Base-by-base conservation (phyloP, 2,329 filamentous ascomycete species). In the Colletotrichum salicis region DNA sequence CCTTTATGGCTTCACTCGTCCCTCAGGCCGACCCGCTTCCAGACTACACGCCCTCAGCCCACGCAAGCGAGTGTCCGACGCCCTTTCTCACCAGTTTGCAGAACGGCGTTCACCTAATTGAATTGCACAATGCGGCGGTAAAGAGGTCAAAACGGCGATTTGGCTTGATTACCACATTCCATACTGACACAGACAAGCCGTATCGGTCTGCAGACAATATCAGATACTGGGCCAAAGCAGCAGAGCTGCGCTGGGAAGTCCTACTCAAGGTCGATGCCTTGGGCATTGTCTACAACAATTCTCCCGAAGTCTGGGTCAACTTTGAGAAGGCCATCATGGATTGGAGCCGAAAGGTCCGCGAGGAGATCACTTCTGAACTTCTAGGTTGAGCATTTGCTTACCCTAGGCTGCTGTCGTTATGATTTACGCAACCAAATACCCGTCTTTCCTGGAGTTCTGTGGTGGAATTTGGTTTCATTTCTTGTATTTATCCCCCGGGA, bases 161-260 rank as follows among this genome's bases (percentile, higher is more conserved):
- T 79, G 95, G 95, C 64, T 90, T 94, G 74, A 98, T 99, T 79
- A 94, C 94, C 69, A 89, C 89, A 11, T 98, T 93, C 81, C 96
- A 98, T 80, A 92, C 91, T n/a, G 95, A 99, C 81, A 96, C 96
- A 11, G 92, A 91, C 72, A 98, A 98, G 83, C 96, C 96, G 0
- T 99, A 99, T 81, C 92, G 96, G 60, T 92, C 92, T 74, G 94
- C 95, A 3, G 96, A 99, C 76, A 99, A 99, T 80, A 87, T 99
- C 73, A 90, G 95, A 52, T 99, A 93, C 85, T 99, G 96, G 96
- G 89, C 93, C 82, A 99, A 99, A 84, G 96, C 96, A 1, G 95
- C 95, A 8, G 95, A 99, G 83, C 86, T 98, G 70, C 91, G 96
- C 67, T 99, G 96, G 92, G 96, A 98, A 82, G 89, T 95, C 51